Evolutionary conservation across 2,329 filamentous ascomycete species (phyloP), one percentile per base, ranked within the genome.

Genomic region (Davidsoniella australis): DNA sequence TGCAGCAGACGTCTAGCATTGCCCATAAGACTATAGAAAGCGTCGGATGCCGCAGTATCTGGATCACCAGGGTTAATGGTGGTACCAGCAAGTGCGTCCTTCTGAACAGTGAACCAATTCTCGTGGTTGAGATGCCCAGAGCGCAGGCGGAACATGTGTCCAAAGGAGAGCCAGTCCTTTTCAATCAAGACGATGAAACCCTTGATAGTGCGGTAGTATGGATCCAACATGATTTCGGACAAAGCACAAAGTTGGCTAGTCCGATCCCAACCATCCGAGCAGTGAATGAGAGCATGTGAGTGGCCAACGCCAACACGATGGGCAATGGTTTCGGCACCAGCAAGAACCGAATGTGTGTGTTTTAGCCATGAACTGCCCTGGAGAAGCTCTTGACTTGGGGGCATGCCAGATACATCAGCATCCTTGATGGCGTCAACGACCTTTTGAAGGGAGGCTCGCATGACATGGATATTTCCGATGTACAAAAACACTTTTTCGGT

Each of bases 401-500:
- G 78, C 29, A 95, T 66, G 1, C 83, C 77, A 0, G 85, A 84
- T 24, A 95, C 73, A 62, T 98, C 91, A 2, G 87, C 85, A 57
- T 96, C 89, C 60, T 94, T 95, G 59, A 98, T 68, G 2, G 77
- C 82, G 55, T 94, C 88, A 48, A 95, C 72, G 17, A 98, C 83
- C 56, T 82, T 89, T 57, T 82, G 80, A 33, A 98, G 70, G 1
- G 89, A 96, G 54, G 83, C 82, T 51, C 91, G 76, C 91, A 98
- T 98, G 54, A 95, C 87, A 60, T 98, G 91, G 53, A 98, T 96
- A 61, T 98, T 98, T 62, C 93, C 89, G 59, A 98, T 98, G 54
- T 85, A 91, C 50, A 98, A 73, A 60, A 93, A 98, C 26, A 82
- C 82, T 64, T 95, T 94, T 52, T 81, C 82, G 14, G 87, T 86